phyloP scores from a whole-genome alignment of 441 rosid species.

The Gossypium davidsonii region DNA sequence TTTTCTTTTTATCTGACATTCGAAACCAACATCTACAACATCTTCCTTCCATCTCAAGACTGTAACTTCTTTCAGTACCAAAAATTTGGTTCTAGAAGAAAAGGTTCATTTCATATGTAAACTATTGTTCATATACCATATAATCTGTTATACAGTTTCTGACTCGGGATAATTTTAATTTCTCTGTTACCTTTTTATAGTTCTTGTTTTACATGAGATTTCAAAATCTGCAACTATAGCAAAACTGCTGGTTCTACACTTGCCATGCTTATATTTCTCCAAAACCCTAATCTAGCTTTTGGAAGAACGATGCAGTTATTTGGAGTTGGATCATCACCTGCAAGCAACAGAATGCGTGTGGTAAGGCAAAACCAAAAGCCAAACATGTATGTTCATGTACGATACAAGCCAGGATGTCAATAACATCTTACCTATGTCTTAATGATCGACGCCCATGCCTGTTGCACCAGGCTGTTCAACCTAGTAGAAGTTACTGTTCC shows the following conservation, averaged over 20 bases:
- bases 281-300: neutral
- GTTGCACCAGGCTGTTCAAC: constrained; percentile 22
- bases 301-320: neutral
- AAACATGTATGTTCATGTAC: neutral
- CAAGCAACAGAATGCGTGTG: neutral
- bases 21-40: neutral
- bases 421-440: constrained; percentile 19
- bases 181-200: neutral
- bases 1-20: no score
- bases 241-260: neutral
- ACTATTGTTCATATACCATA: neutral
- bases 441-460: constrained; percentile 21
- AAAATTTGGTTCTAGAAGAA: neutral
- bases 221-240: neutral
- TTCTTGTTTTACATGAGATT: neutral
- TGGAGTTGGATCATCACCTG: neutral
- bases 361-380: neutral
- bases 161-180: neutral
- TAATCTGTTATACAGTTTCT: neutral
- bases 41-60: no score
- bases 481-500: constrained; percentile 22
- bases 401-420: neutral
- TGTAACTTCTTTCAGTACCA: no score
- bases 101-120: neutral
- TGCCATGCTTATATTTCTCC: neutral